Evolutionary conservation across 169 alveolate genomes (phyloP).

Genomic region (Eimeria tenella): DNA sequence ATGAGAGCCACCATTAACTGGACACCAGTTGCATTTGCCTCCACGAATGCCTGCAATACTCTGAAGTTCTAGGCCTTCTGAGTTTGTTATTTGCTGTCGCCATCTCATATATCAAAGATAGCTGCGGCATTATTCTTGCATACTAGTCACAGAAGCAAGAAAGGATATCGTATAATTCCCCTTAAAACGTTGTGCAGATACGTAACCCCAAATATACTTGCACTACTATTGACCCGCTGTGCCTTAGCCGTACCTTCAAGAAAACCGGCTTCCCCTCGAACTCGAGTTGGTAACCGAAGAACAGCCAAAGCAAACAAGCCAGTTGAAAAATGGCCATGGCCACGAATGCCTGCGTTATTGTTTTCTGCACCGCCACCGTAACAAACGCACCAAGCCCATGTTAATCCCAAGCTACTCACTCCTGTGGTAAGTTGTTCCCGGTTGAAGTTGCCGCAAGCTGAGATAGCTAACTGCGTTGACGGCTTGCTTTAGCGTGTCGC

Average conservation of each 20-base stretch:
- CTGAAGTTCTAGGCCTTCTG: background rate
- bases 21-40: too few species aligned
- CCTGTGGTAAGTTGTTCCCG: slow-evolving; percentile 68
- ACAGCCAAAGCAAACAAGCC: slow-evolving; percentile 47
- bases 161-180: background rate
- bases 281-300: slow-evolving; percentile 67
- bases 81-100: background rate
- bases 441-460: slow-evolving; percentile 75
- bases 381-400: background rate
- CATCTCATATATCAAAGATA: too few species aligned
- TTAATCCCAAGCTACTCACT: background rate
- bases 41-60: too few species aligned
- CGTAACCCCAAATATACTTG: background rate
- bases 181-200: background rate
- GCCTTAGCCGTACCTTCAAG: slow-evolving; percentile 31
- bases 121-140: background rate
- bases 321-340: slow-evolving; percentile 42
- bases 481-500: too few species aligned
- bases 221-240: background rate
- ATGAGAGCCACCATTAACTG: too few species aligned
- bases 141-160: background rate
- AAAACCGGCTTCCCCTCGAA: slow-evolving; percentile 63
- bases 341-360: slow-evolving; percentile 25
- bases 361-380: slow-evolving; percentile 48
- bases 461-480: slow-evolving; percentile 67